Evolutionary conservation across 768 basidiomycete species (phyloP), one percentile per base, ranked within the genome.

Genomic region (Boletellus ananas): DNA sequence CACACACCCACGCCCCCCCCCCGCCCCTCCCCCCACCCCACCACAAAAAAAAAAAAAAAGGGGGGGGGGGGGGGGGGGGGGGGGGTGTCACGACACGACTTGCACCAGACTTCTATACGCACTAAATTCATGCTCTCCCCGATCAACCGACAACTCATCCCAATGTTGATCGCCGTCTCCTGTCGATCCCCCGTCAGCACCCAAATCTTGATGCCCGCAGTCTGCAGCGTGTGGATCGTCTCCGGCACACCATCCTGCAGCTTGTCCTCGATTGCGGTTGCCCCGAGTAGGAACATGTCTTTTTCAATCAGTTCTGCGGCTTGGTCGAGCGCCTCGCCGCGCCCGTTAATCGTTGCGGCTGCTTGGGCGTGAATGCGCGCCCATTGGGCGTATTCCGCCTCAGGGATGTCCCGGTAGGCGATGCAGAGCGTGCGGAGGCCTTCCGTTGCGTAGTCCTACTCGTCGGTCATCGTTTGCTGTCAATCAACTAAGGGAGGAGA

Each of bases 151-250:
- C 96, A 98, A 2, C 94, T 95, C 79, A 98, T 85, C 45, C 96
- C 96, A 56, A 99, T 98, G 62, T 99, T 99, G 70, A 99, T 97
- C 14, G 96, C 96, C 1, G 96, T 99, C 70, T 99, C 96, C 72
- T 99, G 96, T 57, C 96, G 76, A 68, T 99, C 96, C 1, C 96
- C 96, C 2, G 96, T 99, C 44, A 99, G 72, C 8, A 99, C 94
- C 96, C 96, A 99, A 16, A 99, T 85, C 85, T 98, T 99, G 71
- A 99, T 96, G 3, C 96, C 96, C 34, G 96, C 96, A 80, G 90
- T 91, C 61, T 99, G 96, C 40, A 99, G 69, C 0, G 94, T 97
- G 65, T 98, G 94, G 43, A 98, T 99, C 6, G 96, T 85, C 61
- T 99, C 96, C 0, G 96, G 96, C 3, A 99, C 96, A 35, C 96